These are phyloP conservation scores for Rhizophora mangle DNA, from an alignment of 345 rosid species.

Conservation along the genomic window DNA sequence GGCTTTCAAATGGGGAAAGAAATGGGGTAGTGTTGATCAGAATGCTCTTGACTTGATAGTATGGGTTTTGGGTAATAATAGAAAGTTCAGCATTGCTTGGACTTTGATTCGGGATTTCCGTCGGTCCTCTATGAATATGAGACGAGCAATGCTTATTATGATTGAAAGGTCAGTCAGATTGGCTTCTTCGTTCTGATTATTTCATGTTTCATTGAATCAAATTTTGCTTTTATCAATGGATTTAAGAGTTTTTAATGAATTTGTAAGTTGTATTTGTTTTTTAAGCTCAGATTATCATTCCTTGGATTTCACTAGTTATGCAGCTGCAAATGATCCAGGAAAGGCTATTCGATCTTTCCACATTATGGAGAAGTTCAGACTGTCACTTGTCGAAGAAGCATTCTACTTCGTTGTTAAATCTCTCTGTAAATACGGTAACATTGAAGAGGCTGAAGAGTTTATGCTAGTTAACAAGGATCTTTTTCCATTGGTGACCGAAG, in stretches of 20 bases:
- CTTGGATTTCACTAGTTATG: constrained; percentile 52
- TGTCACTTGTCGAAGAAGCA: constrained; percentile 76
- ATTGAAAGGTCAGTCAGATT: constrained; percentile 58
- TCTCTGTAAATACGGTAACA: constrained; percentile 70
- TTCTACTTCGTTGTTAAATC: constrained; percentile 44
- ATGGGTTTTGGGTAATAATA: constrained; percentile 65
- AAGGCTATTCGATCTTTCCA: constrained; percentile 68
- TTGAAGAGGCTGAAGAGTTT: constrained; percentile 94
- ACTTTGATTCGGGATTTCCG: constrained; percentile 68
- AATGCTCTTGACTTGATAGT: constrained; percentile 51
- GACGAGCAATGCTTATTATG: constrained; percentile 72
- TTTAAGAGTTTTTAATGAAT: not conserved
- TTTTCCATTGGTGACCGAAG: constrained; percentile 54
- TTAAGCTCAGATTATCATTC: not conserved
- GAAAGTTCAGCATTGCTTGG: constrained; percentile 78
- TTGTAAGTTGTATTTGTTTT: not conserved
- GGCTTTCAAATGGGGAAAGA: constrained; percentile 78
- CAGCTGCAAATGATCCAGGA: constrained; percentile 63
- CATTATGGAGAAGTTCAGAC: constrained; percentile 72
- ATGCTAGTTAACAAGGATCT: constrained; percentile 77
- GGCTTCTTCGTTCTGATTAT: constrained; percentile 5
- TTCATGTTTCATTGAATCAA: not conserved
- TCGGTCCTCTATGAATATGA: constrained; percentile 41
- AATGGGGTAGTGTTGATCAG: constrained; percentile 45
- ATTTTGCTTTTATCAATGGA: not conserved